phyloP scores from a whole-genome alignment of 371 early-diverging fungal genomes.

The Mucor circinelloides region DNA sequence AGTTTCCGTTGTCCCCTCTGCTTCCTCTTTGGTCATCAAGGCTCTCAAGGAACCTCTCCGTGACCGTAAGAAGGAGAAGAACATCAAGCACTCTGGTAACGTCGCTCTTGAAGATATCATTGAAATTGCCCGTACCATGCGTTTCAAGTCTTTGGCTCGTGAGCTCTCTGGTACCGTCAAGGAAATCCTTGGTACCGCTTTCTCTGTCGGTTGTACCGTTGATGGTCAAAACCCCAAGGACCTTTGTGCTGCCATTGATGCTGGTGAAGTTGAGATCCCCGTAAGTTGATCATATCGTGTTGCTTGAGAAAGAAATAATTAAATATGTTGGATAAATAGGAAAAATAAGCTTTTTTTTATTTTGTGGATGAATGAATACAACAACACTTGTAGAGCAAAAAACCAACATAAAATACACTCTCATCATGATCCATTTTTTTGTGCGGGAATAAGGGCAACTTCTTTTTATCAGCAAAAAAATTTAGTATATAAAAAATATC shows the following conservation, averaged over 20 bases:
- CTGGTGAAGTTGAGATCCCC: conserved; percentile 89
- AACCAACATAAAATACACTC: background rate
- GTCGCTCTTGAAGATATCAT: conserved; percentile 90
- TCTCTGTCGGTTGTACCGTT: conserved; percentile 98
- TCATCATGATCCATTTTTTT: background rate
- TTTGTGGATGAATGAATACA: background rate
- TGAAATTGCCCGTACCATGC: conserved; percentile 97
- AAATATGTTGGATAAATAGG: too few species aligned
- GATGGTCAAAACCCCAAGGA: conserved; percentile 57
- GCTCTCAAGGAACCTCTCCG: conserved; percentile 99
- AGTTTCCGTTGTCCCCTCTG: conserved; percentile 96
- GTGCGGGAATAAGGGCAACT: background rate
- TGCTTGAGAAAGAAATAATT: too few species aligned
- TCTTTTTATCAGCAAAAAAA: background rate
- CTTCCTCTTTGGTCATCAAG: conserved; percentile 97
- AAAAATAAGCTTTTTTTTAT: too few species aligned
- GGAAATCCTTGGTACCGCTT: conserved; percentile 98
- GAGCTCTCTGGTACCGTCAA: conserved; percentile 94
- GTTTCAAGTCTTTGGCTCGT: conserved; percentile 89
- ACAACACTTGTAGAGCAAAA: background rate
- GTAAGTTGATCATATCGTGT: conserved; percentile 89
- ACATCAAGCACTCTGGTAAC: conserved; percentile 97
- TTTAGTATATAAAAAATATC: background rate
- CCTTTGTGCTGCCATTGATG: conserved; percentile 51
- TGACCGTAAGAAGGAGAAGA: conserved; percentile 99